These are phyloP conservation scores for Fragaria ananassa DNA, from an alignment of 306 rosid species.

Conservation along the genomic window DNA sequence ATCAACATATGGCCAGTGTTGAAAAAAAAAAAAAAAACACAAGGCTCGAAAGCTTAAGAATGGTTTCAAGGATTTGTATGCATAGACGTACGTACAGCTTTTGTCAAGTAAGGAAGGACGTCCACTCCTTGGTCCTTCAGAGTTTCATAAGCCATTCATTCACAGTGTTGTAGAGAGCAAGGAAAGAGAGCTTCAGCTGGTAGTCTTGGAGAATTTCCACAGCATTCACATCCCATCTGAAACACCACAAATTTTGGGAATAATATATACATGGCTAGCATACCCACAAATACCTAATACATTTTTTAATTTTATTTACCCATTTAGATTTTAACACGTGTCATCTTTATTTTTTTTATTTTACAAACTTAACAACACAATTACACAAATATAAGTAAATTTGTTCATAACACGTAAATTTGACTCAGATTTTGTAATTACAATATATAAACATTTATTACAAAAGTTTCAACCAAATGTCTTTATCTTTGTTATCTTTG, in stretches of 20 bases:
- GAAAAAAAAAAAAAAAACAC: background rate
- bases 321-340: no score
- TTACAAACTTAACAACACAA: no score
- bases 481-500: no score
- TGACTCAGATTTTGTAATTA: no score
- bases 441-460: no score
- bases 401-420: no score
- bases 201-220: constrained; percentile 40
- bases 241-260: background rate
- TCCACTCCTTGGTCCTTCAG: constrained; percentile 36
- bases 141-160: constrained; percentile 43
- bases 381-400: no score
- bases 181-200: constrained; percentile 51
- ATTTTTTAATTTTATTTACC: no score
- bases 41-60: background rate
- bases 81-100: constrained; percentile 29
- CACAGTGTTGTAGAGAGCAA: constrained; percentile 60
- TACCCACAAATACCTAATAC: no score
- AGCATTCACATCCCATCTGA: constrained; percentile 55
- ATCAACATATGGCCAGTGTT: background rate
- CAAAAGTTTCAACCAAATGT: no score
- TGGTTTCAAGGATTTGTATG: background rate
- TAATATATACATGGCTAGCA: no score
- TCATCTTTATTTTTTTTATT: no score
- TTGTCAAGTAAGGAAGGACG: constrained; percentile 44